A percentile compares a stretch with the other conserved stretches of the same genome.
Evolutionary conservation across 495 filamentous ascomycete species (phyloP).

Genomic region (Thozetella sp.): DNA sequence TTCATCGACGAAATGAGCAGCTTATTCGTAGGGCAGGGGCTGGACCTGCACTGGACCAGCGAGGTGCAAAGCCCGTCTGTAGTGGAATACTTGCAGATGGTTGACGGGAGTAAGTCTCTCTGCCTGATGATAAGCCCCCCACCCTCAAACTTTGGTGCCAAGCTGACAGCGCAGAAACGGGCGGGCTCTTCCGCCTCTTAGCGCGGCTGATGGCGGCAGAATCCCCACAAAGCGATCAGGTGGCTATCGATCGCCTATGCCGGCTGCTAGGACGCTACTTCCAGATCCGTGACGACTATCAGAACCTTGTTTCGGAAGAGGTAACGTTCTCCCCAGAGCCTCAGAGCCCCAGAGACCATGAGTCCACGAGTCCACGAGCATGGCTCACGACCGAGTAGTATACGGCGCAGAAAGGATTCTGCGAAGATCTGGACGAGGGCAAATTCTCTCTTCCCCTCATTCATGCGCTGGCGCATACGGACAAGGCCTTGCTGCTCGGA

Average conservation of each 20-base stretch:
- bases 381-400: no score
- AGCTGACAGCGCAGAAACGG: conserved; percentile 53
- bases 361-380: no score
- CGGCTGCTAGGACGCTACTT: conserved; percentile 81
- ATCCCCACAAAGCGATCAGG: conserved; percentile 52
- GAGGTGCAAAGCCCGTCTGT: conserved; percentile 79
- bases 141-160: neutral
- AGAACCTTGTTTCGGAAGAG: conserved; percentile 57
- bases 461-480: neutral
- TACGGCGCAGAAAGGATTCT: conserved; percentile 53
- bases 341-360: neutral
- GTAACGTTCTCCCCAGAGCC: neutral
- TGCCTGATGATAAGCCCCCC: neutral
- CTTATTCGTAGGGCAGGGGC: conserved; percentile 83
- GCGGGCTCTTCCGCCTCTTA: conserved; percentile 81
- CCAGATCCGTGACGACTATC: conserved; percentile 88
- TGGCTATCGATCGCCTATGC: conserved; percentile 56
- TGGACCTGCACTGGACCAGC: conserved; percentile 89
- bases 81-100: conserved; percentile 91
- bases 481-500: neutral
- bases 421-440: conserved; percentile 60
- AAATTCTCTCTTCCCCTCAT: conserved; percentile 59
- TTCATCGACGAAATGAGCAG: conserved; percentile 80
- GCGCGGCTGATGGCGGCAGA: conserved; percentile 84
- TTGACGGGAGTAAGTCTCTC: conserved; percentile 60